A percentile compares a stretch with the other conserved stretches of the same genome.
phyloP scores from a whole-genome alignment of 352 stramenopile genomes.

The Pythium myriotylum region DNA sequence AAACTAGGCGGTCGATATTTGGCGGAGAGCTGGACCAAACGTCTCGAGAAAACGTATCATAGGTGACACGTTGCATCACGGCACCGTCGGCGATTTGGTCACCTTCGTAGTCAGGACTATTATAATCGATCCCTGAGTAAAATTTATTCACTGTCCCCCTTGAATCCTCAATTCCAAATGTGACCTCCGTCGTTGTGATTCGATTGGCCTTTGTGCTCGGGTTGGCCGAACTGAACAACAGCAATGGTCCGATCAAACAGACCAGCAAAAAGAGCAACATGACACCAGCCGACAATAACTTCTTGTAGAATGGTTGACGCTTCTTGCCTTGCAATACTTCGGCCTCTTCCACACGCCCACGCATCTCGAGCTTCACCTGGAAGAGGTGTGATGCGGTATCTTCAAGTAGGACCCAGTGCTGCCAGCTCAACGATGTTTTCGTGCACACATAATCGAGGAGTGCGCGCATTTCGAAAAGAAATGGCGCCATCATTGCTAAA shows the following conservation, averaged over 20 bases:
- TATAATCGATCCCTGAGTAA: slow-evolving; percentile 76
- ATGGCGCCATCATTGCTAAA: slow-evolving; percentile 79
- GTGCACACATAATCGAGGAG: slow-evolving; percentile 88
- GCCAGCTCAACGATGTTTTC: slow-evolving; percentile 79
- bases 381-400: slow-evolving; percentile 83
- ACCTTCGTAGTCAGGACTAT: slow-evolving; percentile 67
- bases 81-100: slow-evolving; percentile 70
- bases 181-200: slow-evolving; percentile 59
- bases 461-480: slow-evolving; percentile 89
- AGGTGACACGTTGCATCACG: slow-evolving; percentile 78
- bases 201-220: slow-evolving; percentile 77
- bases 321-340: slow-evolving; percentile 81
- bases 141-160: slow-evolving; percentile 76
- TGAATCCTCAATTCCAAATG: slow-evolving; percentile 74
- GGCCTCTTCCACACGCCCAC: slow-evolving; percentile 56
- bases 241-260: slow-evolving; percentile 74
- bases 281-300: slow-evolving; percentile 71
- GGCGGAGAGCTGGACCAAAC: slow-evolving; percentile 76
- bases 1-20: slow-evolving; percentile 67
- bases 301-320: slow-evolving; percentile 65
- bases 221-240: slow-evolving; percentile 88
- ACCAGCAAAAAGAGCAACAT: slow-evolving; percentile 81
- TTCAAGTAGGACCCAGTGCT: slow-evolving; percentile 84
- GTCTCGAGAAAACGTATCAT: slow-evolving; percentile 76
- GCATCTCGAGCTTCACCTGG: slow-evolving; percentile 80